Percentiles rank a stretch among this genome's conserved stretches.
phyloP scores from a whole-genome alignment of 179 eudicot species.

The Drosera spatulata region DNA sequence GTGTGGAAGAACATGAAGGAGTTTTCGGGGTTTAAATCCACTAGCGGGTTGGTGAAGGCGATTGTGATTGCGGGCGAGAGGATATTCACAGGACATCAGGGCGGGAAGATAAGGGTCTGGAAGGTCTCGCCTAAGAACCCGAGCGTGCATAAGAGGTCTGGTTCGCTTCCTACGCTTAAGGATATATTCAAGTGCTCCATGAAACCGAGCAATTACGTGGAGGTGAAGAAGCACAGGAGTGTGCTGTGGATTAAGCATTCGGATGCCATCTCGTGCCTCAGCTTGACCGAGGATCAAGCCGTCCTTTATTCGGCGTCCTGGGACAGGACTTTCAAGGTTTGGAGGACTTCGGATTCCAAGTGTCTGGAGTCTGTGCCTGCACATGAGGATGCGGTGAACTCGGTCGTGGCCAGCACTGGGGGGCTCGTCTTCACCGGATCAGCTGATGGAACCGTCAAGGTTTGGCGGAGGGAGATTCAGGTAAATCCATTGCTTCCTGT shows the following conservation, averaged over 20 bases:
- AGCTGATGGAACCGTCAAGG: constrained; percentile 17
- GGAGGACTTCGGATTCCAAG: constrained; percentile 15
- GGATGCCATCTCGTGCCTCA: constrained; percentile 14
- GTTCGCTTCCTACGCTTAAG: constrained; percentile 15
- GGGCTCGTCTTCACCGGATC: constrained; percentile 17
- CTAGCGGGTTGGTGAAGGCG: constrained; percentile 14
- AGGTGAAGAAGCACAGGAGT: constrained; percentile 8
- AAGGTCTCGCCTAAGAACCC: constrained; percentile 8
- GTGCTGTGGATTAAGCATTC: constrained; percentile 16
- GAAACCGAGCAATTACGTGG: constrained; percentile 12
- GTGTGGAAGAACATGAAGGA: constrained; percentile 14
- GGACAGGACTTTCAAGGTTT: constrained; percentile 18
- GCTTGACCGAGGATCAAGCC: constrained; percentile 6
- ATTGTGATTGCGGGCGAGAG: constrained; percentile 9
- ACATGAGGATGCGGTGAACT: constrained; percentile 17
- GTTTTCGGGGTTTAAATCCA: constrained; percentile 11
- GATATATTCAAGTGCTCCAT: constrained; percentile 11
- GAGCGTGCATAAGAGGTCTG: constrained; percentile 7
- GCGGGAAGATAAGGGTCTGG: constrained; percentile 19
- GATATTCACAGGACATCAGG: constrained; percentile 16
- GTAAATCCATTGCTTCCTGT: too few relatives aligned
- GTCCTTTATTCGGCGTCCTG: constrained; percentile 19
- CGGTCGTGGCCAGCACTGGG: constrained; percentile 10
- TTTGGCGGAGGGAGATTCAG: constrained; percentile 9
- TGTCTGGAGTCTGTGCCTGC: constrained; percentile 12